Base-by-base conservation (phyloP, 2,329 filamentous ascomycete genomes). In the Trichoderma semiorbis region DNA sequence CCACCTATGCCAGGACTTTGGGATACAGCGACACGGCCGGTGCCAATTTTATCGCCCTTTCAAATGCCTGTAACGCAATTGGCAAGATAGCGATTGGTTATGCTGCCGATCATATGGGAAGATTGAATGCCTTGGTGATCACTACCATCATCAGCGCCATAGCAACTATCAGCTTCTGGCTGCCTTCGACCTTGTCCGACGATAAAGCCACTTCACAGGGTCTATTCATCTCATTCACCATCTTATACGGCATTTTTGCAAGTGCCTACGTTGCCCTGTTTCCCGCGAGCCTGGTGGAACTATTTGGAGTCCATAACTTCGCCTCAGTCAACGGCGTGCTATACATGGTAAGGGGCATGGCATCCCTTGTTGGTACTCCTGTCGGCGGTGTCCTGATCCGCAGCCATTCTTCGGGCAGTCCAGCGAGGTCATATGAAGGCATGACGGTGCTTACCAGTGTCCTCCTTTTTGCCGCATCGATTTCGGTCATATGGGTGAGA, bases 1-100 rank as follows among this genome's bases (percentile, higher is more conserved):
- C 66, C 7, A 69, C 66, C 8, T 69, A 61, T 7, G 66, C 66
- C 5, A 61, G 66, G 11, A 61, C 66, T 34, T 14, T 69, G 28
- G 66, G 66, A 26, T 69, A 69, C 36, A 69, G 66, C 36, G 66
- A 69, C 7, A 69, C 66, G 2, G 66, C 66, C 6, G 66, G 66
- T 39, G 66, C 66, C 12, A 69, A 61, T n/a, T 69, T 69, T 28
- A 69, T 69, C 34, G 55, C 66, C 8, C 10, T 68, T 12, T 47
- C 34, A n/a, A 68, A 68, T 14, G 53, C 53, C 2, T 69, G 66
- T 55, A 69, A 69, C 16, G 66, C 66, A 7, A 50, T 69, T 14
- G 55, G 66, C 4, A 69, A 69, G 16, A 69, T 69, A 5, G 66
- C 21, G 12, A 69, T 69, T 7, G 55, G 66, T 26, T 69, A 69